Percentiles rank a stretch among this genome's conserved stretches.
phyloP scores from a whole-genome alignment of 306 rosid species.

The Vigna unguiculata region DNA sequence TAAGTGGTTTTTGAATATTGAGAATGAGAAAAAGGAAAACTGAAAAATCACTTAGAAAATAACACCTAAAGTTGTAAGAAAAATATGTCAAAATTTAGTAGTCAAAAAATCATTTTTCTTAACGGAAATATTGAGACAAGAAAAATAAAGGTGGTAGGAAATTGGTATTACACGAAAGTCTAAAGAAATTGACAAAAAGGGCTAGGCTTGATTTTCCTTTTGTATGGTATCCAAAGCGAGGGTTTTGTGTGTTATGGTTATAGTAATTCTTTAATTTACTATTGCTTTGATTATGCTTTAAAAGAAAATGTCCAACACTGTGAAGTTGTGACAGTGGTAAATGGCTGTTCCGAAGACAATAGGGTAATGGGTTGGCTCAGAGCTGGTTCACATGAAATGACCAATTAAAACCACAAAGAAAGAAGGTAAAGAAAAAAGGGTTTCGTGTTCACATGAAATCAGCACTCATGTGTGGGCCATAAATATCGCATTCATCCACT shows the following conservation, averaged over 20 bases:
- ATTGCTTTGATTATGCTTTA: not conserved
- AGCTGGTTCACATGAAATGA: conserved; percentile 46
- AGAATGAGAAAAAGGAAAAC: too few relatives aligned
- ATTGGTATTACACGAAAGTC: conserved; percentile 36
- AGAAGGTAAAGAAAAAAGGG: not conserved
- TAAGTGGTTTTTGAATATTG: too few relatives aligned
- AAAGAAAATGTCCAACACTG: conserved; percentile 1
- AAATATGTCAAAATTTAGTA: too few relatives aligned
- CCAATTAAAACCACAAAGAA: conserved; percentile 2
- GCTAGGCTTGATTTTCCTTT: not conserved
- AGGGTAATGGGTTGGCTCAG: not conserved
- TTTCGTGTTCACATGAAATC: conserved; percentile 44
- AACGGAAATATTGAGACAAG: conserved; percentile 25
- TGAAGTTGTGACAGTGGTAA: conserved; percentile 22
- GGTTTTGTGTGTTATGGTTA: not conserved
- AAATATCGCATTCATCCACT: conserved; percentile 12
- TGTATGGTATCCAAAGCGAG: not conserved
- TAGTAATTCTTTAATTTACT: not conserved
- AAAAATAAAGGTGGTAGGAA: not conserved
- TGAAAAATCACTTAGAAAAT: too few relatives aligned
- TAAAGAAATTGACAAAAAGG: conserved; percentile 8
- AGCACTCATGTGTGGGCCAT: conserved; percentile 24
- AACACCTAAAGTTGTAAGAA: too few relatives aligned
- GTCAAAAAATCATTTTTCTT: too few relatives aligned
- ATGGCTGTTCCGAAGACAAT: not conserved